Conservation (phyloP, 352 stramenopile genomes). For the Pythium vanterpoolii region DNA sequence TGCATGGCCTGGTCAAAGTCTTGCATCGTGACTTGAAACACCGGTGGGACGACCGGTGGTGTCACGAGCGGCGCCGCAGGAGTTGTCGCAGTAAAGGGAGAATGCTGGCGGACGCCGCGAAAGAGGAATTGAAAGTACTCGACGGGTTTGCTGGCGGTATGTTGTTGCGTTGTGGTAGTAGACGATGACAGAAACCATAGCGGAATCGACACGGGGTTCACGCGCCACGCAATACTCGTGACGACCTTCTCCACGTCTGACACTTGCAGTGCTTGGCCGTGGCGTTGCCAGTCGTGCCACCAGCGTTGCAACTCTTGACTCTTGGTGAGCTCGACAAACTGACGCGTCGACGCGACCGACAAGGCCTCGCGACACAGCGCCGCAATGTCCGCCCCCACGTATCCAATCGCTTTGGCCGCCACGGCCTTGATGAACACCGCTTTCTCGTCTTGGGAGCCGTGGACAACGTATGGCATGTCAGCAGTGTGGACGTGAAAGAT, state of each 20-base stretch:
- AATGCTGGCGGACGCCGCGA: conserved; percentile 6
- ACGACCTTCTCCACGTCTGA: conserved; percentile 43
- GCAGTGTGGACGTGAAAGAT: conserved; percentile 69
- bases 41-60: neutral
- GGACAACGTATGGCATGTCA: conserved; percentile 34
- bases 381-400: conserved; percentile 81
- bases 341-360: conserved; percentile 57
- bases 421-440: conserved; percentile 36
- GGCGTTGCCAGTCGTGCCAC: conserved; percentile 59
- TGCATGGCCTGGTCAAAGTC: conserved; percentile 81
- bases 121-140: conserved; percentile 55
- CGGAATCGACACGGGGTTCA: conserved; percentile 58
- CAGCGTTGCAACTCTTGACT: conserved; percentile 50
- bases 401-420: conserved; percentile 57
- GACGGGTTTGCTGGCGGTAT: conserved; percentile 6
- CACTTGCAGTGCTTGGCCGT: conserved; percentile 33
- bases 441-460: conserved; percentile 5
- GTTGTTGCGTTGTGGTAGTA: neutral
- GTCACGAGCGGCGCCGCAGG: neutral
- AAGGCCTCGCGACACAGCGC: conserved; percentile 71
- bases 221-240: conserved; percentile 48
- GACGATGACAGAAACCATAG: conserved; percentile 43
- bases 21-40: conserved; percentile 55
- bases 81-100: neutral
- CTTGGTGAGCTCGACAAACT: conserved; percentile 52